A percentile compares a stretch with the other conserved stretches of the same genome.
These are phyloP conservation scores for Phytophthora kernoviae DNA, from an alignment of 352 stramenopile genomes.

Conservation along the genomic window DNA sequence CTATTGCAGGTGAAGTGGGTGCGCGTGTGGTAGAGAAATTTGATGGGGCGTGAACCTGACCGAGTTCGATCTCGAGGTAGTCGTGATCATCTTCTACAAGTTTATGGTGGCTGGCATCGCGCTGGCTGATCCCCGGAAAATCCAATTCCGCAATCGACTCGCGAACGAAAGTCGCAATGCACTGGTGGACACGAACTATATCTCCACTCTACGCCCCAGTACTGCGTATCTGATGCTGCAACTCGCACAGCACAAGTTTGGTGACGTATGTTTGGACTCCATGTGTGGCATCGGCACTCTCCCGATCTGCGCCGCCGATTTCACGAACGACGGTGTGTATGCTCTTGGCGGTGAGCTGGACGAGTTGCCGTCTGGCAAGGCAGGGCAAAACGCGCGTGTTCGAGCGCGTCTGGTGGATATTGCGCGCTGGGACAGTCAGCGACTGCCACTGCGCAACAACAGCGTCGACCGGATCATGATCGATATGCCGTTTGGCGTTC, in stretches of 20 bases:
- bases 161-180: conserved; percentile 68
- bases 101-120: conserved; percentile 70
- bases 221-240: conserved; percentile 81
- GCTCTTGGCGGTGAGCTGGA: conserved; percentile 74
- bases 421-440: conserved; percentile 66
- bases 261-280: conserved; percentile 78
- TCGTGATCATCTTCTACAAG: conserved; percentile 77
- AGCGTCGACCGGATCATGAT: conserved; percentile 73
- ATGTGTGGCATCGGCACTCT: conserved; percentile 87
- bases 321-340: conserved; percentile 59
- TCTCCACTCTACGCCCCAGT: conserved; percentile 78
- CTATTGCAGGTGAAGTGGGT: conserved; percentile 65
- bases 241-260: conserved; percentile 53
- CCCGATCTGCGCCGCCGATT: conserved; percentile 60
- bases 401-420: conserved; percentile 51
- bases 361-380: conserved; percentile 52
- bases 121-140: conserved; percentile 58
- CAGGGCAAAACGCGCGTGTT: conserved; percentile 50
- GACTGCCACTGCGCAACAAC: conserved; percentile 55
- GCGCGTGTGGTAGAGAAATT: conserved; percentile 61
- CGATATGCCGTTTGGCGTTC: conserved; percentile 81
- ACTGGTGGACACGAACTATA: conserved; percentile 62
- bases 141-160: conserved; percentile 73
- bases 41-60: conserved; percentile 67
- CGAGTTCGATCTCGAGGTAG: conserved; percentile 74